These are phyloP conservation scores for Aureobasidium sp. DNA, from an alignment of 2,329 filamentous ascomycete species.

Conservation along the genomic window DNA sequence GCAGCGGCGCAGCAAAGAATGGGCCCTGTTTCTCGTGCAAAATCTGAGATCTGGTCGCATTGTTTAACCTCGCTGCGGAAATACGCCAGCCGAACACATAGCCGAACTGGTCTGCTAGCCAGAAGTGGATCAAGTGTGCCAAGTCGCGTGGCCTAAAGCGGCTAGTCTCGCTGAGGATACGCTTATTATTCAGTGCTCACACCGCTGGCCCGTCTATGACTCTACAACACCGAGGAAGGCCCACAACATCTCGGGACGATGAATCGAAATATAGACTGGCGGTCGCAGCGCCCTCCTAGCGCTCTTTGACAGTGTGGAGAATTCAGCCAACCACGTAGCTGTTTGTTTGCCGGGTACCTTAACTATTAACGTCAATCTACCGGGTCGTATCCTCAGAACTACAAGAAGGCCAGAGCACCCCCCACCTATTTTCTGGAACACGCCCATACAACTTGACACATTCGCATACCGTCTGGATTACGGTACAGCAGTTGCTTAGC, in stretches of 20 bases:
- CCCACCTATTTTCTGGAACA: conserved; percentile 9
- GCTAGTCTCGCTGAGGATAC: neutral
- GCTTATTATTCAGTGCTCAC: conserved; percentile 2
- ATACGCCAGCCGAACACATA: conserved; percentile 6
- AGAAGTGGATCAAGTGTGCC: neutral
- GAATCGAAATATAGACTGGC: conserved; percentile 1
- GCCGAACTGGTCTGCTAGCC: conserved; percentile 10
- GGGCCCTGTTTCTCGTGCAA: neutral
- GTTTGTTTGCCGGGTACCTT: conserved; percentile 12
- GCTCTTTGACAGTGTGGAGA: conserved; percentile 4
- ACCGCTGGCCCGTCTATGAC: conserved; percentile 14
- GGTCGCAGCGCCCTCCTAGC: conserved; percentile 10
- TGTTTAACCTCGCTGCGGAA: neutral
- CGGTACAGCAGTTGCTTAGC: conserved; percentile 11
- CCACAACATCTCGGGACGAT: conserved; percentile 11
- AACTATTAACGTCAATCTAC: conserved; percentile 10
- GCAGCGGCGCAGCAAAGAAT: neutral
- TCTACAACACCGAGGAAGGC: conserved; percentile 10
- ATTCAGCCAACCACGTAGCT: conserved; percentile 12
- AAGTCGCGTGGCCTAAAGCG: neutral
- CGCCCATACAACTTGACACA: conserved; percentile 3
- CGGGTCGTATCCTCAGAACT: neutral
- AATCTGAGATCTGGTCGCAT: neutral
- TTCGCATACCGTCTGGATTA: conserved; percentile 13
- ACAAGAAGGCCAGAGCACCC: conserved; percentile 13